Evolutionary conservation across 2,329 filamentous ascomycete species (phyloP).

Genomic region (Madurella mycetomatis): DNA sequence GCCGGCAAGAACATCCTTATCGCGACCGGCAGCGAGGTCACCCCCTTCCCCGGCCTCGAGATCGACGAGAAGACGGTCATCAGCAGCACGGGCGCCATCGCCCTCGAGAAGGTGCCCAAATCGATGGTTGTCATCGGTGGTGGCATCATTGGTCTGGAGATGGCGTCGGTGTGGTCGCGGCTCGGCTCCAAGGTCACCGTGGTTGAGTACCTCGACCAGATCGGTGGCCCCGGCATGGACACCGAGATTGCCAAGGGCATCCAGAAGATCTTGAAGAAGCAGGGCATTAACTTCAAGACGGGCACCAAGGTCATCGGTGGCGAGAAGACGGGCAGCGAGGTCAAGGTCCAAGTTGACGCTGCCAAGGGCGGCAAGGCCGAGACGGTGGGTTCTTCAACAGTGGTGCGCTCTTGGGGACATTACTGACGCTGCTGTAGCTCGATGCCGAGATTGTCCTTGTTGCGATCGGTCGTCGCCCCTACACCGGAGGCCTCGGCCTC

Average conservation of each 20-base stretch:
- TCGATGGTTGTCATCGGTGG: slow-evolving; percentile 97
- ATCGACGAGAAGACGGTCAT: slow-evolving; percentile 98
- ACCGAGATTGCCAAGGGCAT: slow-evolving; percentile 83
- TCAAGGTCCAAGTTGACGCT: slow-evolving; percentile 82
- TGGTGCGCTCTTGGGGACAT: neutral
- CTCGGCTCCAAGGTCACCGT: slow-evolving; percentile 93
- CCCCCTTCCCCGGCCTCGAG: slow-evolving; percentile 90
- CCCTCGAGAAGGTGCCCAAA: slow-evolving; percentile 86
- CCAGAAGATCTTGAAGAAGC: slow-evolving; percentile 91
- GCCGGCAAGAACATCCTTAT: slow-evolving; percentile 97
- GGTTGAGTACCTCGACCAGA: slow-evolving; percentile 93
- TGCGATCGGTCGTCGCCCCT: slow-evolving; percentile 92
- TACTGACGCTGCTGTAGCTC: slow-evolving; percentile 51
- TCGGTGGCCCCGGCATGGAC: slow-evolving; percentile 98
- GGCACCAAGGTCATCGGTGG: slow-evolving; percentile 91
- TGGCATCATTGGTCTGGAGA: slow-evolving; percentile 97
- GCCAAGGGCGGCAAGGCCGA: slow-evolving; percentile 96
- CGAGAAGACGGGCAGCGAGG: slow-evolving; percentile 69
- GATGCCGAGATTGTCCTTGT: slow-evolving; percentile 95
- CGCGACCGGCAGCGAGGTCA: slow-evolving; percentile 90
- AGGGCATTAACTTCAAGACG: slow-evolving; percentile 97
- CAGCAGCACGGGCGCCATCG: slow-evolving; percentile 91
- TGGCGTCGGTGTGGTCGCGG: slow-evolving; percentile 96
- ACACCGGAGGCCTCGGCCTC: slow-evolving; percentile 84
- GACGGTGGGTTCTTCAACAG: slow-evolving; percentile 54